Percentiles rank a stretch among this genome's conserved stretches.
phyloP scores from a whole-genome alignment of 1,284 basidiomycete species.

The Athelia sp. region DNA sequence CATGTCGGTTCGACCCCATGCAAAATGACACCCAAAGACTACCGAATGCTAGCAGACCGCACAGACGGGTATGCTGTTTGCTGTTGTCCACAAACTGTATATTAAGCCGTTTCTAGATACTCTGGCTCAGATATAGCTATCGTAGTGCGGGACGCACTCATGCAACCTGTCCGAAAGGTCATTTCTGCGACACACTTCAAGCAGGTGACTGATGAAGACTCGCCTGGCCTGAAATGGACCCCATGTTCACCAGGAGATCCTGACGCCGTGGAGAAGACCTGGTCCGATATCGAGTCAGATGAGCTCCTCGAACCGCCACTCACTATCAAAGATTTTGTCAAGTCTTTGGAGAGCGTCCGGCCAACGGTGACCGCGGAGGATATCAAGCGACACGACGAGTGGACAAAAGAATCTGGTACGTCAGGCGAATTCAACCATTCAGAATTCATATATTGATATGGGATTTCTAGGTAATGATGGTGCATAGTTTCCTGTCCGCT shows the following conservation, averaged over 20 bases:
- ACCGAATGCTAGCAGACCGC: constrained; percentile 74
- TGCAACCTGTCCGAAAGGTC: constrained; percentile 98
- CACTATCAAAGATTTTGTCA: constrained; percentile 79
- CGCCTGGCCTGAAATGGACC: constrained; percentile 59
- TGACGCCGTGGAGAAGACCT: constrained; percentile 84
- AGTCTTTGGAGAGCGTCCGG: constrained; percentile 75
- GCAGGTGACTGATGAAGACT: constrained; percentile 22
- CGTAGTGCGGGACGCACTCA: constrained; percentile 93
- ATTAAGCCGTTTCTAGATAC: constrained; percentile 43
- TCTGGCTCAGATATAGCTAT: constrained; percentile 96
- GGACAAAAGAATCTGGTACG: constrained; percentile 84
- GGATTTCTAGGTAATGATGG: constrained; percentile 33
- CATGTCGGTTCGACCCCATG: constrained; percentile 94
- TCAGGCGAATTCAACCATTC: constrained; percentile 5
- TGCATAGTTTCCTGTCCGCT: constrained; percentile 20
- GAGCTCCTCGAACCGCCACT: constrained; percentile 87
- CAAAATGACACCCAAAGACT: constrained; percentile 77
- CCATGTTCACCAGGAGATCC: constrained; percentile 95
- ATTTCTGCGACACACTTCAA: constrained; percentile 96
- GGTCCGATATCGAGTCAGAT: constrained; percentile 91
- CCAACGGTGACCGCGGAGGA: constrained; percentile 91
- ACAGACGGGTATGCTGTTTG: constrained; percentile 71
- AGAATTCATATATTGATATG: background rate
- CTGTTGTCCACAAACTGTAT: background rate
- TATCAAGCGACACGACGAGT: constrained; percentile 87